Conservation (phyloP, 1,139 yeast genomes). For the Kazachstania sp. region DNA sequence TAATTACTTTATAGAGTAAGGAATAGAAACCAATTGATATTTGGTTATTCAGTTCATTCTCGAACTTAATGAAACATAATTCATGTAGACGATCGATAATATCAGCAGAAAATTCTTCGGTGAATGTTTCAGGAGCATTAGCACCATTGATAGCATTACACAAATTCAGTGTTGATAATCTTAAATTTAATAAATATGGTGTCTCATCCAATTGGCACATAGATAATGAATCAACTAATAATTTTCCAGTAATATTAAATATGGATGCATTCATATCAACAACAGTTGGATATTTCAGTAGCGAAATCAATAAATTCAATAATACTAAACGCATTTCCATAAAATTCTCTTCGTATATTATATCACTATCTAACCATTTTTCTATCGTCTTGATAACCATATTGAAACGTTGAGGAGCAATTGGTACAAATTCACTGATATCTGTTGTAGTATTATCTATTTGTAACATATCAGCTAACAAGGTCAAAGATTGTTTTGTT, state of each 20-base stretch:
- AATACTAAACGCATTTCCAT: conserved; percentile 44
- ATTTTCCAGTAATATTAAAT: conserved; percentile 18
- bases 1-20: conserved; percentile 6
- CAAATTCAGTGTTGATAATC: conserved; percentile 42
- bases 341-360: conserved; percentile 52
- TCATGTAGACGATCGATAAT: conserved; percentile 23
- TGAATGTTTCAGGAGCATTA: conserved; percentile 10
- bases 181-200: conserved; percentile 35
- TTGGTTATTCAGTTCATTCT: conserved; percentile 17
- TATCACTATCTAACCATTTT: conserved; percentile 53
- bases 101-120: conserved; percentile 14
- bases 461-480: conserved; percentile 42
- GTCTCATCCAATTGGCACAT: conserved; percentile 38
- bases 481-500: conserved; percentile 33
- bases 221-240: conserved; percentile 47
- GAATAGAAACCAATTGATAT: conserved; percentile 22
- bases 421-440: conserved; percentile 29
- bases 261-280: conserved; percentile 6
- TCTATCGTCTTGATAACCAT: conserved; percentile 49
- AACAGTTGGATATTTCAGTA: conserved; percentile 19
- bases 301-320: conserved; percentile 38
- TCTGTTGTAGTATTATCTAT: conserved; percentile 9
- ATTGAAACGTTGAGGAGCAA: conserved; percentile 52
- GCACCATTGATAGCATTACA: conserved; percentile 17
- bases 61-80: conserved; percentile 15